A percentile compares a stretch with the other conserved stretches of the same genome.
Conservation (phyloP, 23 red algal species). For the Gracilaria gracilis region DNA sequence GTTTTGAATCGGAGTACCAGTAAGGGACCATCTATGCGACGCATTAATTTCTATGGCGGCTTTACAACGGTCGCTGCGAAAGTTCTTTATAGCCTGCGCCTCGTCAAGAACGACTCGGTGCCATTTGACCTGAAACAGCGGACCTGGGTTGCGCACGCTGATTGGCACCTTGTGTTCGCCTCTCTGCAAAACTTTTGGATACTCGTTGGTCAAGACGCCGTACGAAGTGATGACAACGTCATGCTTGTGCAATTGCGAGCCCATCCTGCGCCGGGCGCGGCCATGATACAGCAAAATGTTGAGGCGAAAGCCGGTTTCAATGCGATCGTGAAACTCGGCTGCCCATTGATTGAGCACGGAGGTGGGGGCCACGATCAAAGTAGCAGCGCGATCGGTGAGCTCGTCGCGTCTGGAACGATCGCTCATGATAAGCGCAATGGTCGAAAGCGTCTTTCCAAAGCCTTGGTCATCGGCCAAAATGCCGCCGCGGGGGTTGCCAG, state of each 20-base stretch:
- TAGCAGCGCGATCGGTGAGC: not conserved
- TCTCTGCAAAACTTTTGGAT: constrained; percentile 39
- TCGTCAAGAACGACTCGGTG: constrained; percentile 88
- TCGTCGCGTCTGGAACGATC: not conserved
- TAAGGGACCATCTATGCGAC: constrained; percentile 64
- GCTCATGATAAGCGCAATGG: constrained; percentile 41
- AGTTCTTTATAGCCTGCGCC: constrained; percentile 89
- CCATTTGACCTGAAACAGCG: constrained; percentile 75
- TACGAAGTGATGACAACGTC: constrained; percentile 92
- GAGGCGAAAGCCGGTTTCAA: constrained; percentile 39
- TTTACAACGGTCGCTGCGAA: constrained; percentile 14
- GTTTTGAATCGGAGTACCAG: constrained; percentile 95
- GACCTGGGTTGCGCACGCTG: not conserved
- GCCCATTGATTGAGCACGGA: constrained; percentile 79
- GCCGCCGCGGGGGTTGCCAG: constrained; percentile 16
- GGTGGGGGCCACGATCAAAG: constrained; percentile 75
- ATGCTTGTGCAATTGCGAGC: not conserved
- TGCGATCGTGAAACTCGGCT: constrained; percentile 41
- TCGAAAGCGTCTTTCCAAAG: constrained; percentile 74
- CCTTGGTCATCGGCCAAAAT: constrained; percentile 73
- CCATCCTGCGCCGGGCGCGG: constrained; percentile 3
- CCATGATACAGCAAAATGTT: constrained; percentile 78
- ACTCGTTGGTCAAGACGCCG: constrained; percentile 49
- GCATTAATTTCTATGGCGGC: constrained; percentile 55
- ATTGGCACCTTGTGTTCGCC: not conserved